Percentiles rank a stretch among this genome's conserved stretches.
phyloP scores from a whole-genome alignment of 495 filamentous ascomycete genomes.

The Trichocladium uniseriatum region DNA sequence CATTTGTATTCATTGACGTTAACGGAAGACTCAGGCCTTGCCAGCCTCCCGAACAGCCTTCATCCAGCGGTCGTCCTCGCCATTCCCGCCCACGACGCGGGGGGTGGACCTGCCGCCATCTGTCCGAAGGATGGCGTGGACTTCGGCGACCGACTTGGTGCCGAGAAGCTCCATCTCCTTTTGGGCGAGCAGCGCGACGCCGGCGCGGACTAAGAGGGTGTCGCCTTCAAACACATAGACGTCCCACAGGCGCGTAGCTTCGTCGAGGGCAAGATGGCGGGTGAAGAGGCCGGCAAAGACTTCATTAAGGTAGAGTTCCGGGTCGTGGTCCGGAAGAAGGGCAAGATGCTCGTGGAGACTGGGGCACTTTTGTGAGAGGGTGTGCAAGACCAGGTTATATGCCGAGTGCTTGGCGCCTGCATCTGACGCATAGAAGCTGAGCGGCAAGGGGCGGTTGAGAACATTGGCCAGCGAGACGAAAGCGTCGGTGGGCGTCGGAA shows the following conservation, averaged over 20 bases:
- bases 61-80: conserved; percentile 33
- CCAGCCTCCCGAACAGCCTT: conserved; percentile 27
- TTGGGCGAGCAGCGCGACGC: conserved; percentile 57
- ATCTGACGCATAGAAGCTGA: conserved; percentile 80
- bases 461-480: conserved; percentile 82
- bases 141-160: conserved; percentile 25
- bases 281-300: conserved; percentile 49
- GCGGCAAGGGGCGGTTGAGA: conserved; percentile 77
- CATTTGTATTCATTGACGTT: no score
- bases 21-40: conserved; percentile 11
- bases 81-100: conserved; percentile 18
- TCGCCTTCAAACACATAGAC: conserved; percentile 94
- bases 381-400: conserved; percentile 61
- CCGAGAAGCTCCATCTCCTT: conserved; percentile 35
- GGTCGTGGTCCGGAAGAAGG: conserved; percentile 29
- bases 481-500: conserved; percentile 58
- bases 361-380: conserved; percentile 62
- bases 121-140: conserved; percentile 23
- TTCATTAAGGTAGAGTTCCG: conserved; percentile 41
- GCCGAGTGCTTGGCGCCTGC: conserved; percentile 59
- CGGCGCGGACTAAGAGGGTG: conserved; percentile 64
- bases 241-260: conserved; percentile 77
- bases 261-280: conserved; percentile 53
- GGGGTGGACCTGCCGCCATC: conserved; percentile 6
- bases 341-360: conserved; percentile 60